A percentile compares a stretch with the other conserved stretches of the same genome.
Conservation (phyloP, 2,329 filamentous ascomycete genomes). For the Claviceps monticola region DNA sequence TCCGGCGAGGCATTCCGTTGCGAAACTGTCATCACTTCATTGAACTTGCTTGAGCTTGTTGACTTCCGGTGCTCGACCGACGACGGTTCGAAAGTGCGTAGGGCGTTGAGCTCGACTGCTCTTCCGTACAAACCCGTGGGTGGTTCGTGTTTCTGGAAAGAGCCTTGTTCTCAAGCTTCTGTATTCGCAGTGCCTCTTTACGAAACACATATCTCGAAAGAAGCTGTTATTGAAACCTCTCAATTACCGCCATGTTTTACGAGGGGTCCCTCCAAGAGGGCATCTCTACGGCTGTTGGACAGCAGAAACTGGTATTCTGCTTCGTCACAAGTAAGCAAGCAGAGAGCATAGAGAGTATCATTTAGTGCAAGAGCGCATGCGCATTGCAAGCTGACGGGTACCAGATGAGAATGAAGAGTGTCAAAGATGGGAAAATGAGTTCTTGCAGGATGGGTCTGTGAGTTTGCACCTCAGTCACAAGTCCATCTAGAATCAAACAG, state of each 20-base stretch:
- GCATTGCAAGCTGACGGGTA: constrained; percentile 7
- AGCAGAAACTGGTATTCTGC: constrained; percentile 68
- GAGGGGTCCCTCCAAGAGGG: constrained; percentile 67
- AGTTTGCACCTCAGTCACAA: constrained; percentile 7
- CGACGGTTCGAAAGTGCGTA: too few relatives aligned
- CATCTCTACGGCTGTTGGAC: constrained; percentile 59
- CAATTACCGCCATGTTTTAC: constrained; percentile 54
- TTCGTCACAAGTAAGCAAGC: constrained; percentile 59
- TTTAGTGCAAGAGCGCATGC: not conserved
- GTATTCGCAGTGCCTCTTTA: too few relatives aligned
- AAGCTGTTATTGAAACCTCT: not conserved
- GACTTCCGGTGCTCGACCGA: too few relatives aligned
- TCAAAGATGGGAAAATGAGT: constrained; percentile 58
- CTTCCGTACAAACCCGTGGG: too few relatives aligned
- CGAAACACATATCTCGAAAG: too few relatives aligned
- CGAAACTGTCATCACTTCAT: not conserved
- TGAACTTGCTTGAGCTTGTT: not conserved
- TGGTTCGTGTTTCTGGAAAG: too few relatives aligned
- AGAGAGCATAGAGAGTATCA: not conserved
- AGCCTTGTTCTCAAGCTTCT: too few relatives aligned
- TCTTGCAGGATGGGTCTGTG: constrained; percentile 43
- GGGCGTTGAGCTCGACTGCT: too few relatives aligned
- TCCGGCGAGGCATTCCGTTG: not conserved
- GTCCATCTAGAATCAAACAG: not conserved
- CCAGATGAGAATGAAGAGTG: constrained; percentile 55